Conservation (phyloP, 2,329 filamentous ascomycete genomes). For the Emericellopsis atlantica region DNA sequence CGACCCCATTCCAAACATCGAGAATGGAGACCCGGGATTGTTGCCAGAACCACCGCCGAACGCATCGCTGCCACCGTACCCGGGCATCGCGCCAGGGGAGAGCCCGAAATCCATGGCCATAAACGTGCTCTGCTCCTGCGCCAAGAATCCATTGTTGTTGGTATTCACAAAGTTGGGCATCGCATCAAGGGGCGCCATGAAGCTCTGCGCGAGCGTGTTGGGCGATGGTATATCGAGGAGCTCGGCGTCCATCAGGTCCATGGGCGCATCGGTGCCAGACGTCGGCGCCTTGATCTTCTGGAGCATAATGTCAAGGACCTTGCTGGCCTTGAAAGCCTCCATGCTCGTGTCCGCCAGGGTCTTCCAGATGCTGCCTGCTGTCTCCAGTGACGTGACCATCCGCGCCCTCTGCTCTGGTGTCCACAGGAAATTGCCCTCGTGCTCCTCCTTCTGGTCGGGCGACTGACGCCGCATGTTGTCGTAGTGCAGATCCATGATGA, state of each 20-base stretch:
- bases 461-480: constrained; percentile 35
- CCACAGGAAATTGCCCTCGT: constrained; percentile 40
- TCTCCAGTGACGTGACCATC: constrained; percentile 66
- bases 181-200: constrained; percentile 9
- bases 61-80: constrained; percentile 11
- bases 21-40: constrained; percentile 27
- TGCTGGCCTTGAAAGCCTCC: constrained; percentile 80
- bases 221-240: constrained; percentile 12
- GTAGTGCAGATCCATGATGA: constrained; percentile 72
- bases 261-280: not conserved
- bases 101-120: constrained; percentile 30
- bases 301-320: constrained; percentile 73
- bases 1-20: constrained; percentile 29
- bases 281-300: constrained; percentile 48
- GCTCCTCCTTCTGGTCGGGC: constrained; percentile 19
- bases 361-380: constrained; percentile 68
- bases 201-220: constrained; percentile 6
- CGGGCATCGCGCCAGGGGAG: constrained; percentile 10
- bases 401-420: constrained; percentile 49
- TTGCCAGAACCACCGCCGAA: constrained; percentile 9
- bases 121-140: constrained; percentile 26
- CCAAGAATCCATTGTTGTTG: constrained; percentile 15
- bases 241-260: not conserved
- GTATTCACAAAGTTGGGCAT: constrained; percentile 11
- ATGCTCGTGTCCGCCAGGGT: constrained; percentile 65